Evolutionary conservation across 306 rosid species (phyloP).

Genomic region (Lablab purpureus): DNA sequence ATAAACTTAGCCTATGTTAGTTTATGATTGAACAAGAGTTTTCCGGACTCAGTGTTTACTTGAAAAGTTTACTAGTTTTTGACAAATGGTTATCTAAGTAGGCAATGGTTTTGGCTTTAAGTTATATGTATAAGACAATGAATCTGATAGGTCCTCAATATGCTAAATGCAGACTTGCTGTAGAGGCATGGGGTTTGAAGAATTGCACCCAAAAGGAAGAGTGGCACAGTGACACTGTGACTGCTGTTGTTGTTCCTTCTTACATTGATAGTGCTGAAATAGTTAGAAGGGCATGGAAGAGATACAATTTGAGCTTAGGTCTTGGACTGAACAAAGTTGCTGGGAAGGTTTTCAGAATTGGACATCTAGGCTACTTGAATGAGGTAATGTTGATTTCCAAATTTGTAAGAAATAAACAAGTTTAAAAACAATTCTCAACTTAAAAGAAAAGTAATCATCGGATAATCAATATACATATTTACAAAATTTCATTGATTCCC

Average conservation of each 20-base stretch:
- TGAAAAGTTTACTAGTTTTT: neutral
- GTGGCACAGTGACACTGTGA: constrained; percentile 95
- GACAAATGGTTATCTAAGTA: neutral
- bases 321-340: constrained; percentile 96
- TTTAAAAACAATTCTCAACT: neutral
- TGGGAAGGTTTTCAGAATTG: constrained; percentile 98
- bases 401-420: neutral
- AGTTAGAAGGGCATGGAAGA: constrained; percentile 90
- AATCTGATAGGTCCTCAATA: constrained; percentile 33
- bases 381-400: constrained; percentile 66
- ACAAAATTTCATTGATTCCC: neutral
- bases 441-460: neutral
- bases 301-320: constrained; percentile 96
- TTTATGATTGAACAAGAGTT: neutral
- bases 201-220: constrained; percentile 96
- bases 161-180: constrained; percentile 79
- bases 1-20: neutral
- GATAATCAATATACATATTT: neutral
- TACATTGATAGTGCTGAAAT: constrained; percentile 85
- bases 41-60: neutral
- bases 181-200: constrained; percentile 99
- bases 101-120: constrained; percentile 5
- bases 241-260: constrained; percentile 92
- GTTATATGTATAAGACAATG: neutral
- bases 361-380: constrained; percentile 92